These are phyloP conservation scores for Phtheirospermum japonicum DNA, from an alignment of 257 asterid genomes.

Conservation along the genomic window DNA sequence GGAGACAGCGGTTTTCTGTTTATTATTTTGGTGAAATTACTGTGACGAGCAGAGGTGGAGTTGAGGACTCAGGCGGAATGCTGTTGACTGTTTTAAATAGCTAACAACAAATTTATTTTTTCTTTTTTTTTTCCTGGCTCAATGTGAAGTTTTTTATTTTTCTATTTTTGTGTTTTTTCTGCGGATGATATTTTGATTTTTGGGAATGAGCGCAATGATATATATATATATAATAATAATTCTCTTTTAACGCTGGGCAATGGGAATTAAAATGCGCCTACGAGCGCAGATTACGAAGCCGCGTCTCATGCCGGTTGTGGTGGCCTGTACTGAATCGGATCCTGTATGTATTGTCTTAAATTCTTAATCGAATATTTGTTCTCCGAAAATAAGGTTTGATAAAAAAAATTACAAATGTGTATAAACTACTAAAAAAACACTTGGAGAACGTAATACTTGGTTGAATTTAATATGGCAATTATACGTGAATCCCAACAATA, in stretches of 20 bases:
- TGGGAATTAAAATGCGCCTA: conserved; percentile 22
- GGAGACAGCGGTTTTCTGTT: conserved; percentile 6
- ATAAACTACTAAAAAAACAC: too few relatives aligned
- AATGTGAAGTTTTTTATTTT: not conserved
- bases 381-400: not conserved
- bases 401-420: not conserved
- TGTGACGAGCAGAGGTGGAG: conserved; percentile 20
- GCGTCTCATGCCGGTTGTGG: conserved; percentile 4
- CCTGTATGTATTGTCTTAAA: not conserved
- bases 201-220: too few relatives aligned
- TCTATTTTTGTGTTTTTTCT: not conserved
- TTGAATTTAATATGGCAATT: not conserved
- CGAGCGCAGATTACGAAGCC: conserved; percentile 12
- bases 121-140: not conserved
- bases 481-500: too few relatives aligned
- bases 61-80: conserved; percentile 27
- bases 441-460: too few relatives aligned
- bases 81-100: conserved; percentile 29
- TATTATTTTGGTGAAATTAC: not conserved
- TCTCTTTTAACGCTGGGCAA: too few relatives aligned
- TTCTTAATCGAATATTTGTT: not conserved
- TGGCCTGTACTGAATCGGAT: not conserved
- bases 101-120: conserved; percentile 3
- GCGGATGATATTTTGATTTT: too few relatives aligned
- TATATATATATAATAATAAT: too few relatives aligned